Evolutionary conservation across 2,329 filamentous ascomycete species (phyloP).

Genomic region (Trichoderma brevicompactum): DNA sequence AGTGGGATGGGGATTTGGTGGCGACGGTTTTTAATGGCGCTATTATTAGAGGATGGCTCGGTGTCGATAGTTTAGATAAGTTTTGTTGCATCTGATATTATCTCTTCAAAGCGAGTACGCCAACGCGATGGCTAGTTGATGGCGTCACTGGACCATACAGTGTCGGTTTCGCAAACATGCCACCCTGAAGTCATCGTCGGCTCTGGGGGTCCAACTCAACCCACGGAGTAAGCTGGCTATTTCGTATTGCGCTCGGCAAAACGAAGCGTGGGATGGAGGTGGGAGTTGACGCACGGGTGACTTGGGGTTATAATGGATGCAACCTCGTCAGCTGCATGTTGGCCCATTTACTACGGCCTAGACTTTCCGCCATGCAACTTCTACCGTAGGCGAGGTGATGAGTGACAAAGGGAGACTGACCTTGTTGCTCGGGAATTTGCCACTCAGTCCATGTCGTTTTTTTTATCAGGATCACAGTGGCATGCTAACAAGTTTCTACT

Average conservation of each 20-base stretch:
- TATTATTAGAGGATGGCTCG: background rate
- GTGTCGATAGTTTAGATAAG: background rate
- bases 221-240: background rate
- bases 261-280: conserved; percentile 10
- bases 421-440: conserved; percentile 9
- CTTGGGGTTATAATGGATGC: conserved; percentile 6
- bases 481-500: no score
- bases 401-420: background rate
- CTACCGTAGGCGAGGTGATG: no score
- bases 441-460: background rate
- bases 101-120: no score
- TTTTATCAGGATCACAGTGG: no score
- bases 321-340: background rate
- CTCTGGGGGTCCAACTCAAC: background rate
- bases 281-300: conserved; percentile 8
- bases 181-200: background rate
- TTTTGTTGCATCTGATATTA: no score
- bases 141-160: background rate
- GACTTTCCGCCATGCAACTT: background rate
- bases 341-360: background rate
- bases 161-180: background rate
- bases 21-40: background rate
- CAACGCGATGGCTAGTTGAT: background rate
- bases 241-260: conserved; percentile 2
- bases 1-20: conserved; percentile 1